Evolutionary conservation across 257 asterid species (phyloP).

Genomic region (Primulina tabacum): DNA sequence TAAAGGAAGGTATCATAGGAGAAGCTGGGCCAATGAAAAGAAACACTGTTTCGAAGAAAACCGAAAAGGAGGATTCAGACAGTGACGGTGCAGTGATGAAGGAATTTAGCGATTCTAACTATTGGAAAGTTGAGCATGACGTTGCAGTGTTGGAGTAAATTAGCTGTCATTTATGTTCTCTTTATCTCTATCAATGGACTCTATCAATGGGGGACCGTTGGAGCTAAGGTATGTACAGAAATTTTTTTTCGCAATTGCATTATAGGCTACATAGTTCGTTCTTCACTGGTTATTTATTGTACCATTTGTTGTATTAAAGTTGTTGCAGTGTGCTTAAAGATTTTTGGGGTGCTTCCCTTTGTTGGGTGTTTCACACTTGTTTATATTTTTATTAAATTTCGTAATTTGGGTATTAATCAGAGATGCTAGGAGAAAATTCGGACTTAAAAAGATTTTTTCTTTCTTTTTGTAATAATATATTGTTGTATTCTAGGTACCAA

Average conservation of each 20-base stretch:
- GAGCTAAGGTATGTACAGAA: constrained; percentile 35
- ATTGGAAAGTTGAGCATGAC: constrained; percentile 95
- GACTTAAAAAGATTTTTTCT: too few species aligned
- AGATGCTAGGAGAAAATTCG: neutral
- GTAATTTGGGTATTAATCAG: neutral
- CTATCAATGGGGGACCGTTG: constrained; percentile 9
- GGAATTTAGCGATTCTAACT: constrained; percentile 81
- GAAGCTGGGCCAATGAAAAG: constrained; percentile 79
- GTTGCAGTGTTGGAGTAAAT: constrained; percentile 62
- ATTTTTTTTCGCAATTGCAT: constrained; percentile 32
- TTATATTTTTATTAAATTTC: neutral
- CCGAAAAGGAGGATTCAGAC: constrained; percentile 50
- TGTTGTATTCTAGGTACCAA: neutral
- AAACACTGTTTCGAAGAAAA: constrained; percentile 39
- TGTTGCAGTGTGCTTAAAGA: neutral
- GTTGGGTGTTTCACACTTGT: neutral
- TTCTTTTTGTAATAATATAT: neutral
- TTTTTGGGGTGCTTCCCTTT: neutral
- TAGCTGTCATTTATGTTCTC: constrained; percentile 1
- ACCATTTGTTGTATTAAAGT: neutral
- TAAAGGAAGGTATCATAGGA: constrained; percentile 89
- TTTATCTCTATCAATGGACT: too few species aligned
- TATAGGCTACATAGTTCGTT: neutral
- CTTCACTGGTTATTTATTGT: neutral
- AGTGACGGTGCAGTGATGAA: constrained; percentile 52